Conservation (phyloP, 1,284 basidiomycete species). For the Moniliella sp. region DNA sequence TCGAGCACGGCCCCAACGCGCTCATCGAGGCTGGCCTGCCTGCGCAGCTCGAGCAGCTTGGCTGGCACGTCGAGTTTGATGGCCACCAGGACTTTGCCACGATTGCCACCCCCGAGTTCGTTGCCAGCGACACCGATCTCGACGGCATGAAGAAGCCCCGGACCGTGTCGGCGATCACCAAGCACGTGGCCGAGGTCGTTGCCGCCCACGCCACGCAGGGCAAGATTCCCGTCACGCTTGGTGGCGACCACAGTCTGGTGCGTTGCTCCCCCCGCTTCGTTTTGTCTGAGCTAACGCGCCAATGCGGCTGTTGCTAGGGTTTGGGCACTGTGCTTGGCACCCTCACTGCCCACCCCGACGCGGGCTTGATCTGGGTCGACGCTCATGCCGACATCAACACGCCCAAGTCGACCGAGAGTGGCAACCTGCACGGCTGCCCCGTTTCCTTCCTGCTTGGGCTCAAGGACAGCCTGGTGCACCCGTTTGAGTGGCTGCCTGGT, state of each 20-base stretch:
- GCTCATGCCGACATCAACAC: slow-evolving; percentile 76
- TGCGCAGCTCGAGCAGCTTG: slow-evolving; percentile 40
- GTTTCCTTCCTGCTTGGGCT: slow-evolving; percentile 58
- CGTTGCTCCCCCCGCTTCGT: slow-evolving; percentile 16
- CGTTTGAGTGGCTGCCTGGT: slow-evolving; percentile 26
- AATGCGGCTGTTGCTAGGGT: slow-evolving; percentile 46
- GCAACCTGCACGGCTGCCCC: slow-evolving; percentile 95
- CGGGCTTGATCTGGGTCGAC: slow-evolving; percentile 62
- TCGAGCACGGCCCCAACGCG: slow-evolving; percentile 24
- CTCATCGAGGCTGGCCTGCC: slow-evolving; percentile 20
- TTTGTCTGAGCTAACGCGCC: slow-evolving; percentile 34
- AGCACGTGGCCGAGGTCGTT: slow-evolving; percentile 57
- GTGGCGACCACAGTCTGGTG: slow-evolving; percentile 81
- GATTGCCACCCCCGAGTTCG: slow-evolving; percentile 37
- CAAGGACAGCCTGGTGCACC: slow-evolving; percentile 23
- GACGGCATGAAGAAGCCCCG: slow-evolving; percentile 23
- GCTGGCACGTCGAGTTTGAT: slow-evolving; percentile 71
- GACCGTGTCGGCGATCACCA: slow-evolving; percentile 43
- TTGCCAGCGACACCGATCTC: slow-evolving; percentile 14
- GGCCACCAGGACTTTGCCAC: slow-evolving; percentile 71
- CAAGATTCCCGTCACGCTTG: slow-evolving; percentile 69
- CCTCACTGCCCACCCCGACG: slow-evolving; percentile 40
- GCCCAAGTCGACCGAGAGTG: slow-evolving; percentile 54
- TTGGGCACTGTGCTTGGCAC: slow-evolving; percentile 33
- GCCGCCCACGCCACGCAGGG: slow-evolving; percentile 54